Percentiles rank a stretch among this genome's conserved stretches.
Evolutionary conservation across 176 grass and related monocot species (phyloP).

Genomic region (Tillandsia leiboldiana): DNA sequence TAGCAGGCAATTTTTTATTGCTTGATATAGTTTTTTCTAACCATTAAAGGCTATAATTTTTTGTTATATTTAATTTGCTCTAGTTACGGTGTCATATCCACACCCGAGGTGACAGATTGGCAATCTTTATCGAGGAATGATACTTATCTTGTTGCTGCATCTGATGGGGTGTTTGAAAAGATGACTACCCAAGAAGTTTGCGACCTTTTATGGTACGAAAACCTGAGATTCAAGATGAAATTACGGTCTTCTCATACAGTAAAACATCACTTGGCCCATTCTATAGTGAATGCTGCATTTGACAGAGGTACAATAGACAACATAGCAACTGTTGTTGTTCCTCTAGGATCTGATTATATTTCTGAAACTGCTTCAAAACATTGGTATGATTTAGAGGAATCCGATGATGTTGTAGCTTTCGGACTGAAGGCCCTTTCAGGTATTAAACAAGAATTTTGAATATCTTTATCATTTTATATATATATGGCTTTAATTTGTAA

Average conservation of each 20-base stretch:
- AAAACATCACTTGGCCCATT: conserved; percentile 57
- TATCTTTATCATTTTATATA: conserved; percentile 13
- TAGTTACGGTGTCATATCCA: conserved; percentile 87
- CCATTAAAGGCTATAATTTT: conserved; percentile 1
- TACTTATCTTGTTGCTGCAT: conserved; percentile 66
- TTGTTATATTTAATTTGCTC: conserved; percentile 22
- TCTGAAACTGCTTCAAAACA: conserved; percentile 29
- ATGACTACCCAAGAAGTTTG: conserved; percentile 84
- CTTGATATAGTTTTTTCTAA: no score
- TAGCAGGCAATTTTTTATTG: no score
- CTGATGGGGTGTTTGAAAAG: conserved; percentile 89
- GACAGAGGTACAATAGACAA: conserved; percentile 86
- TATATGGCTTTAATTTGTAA: neutral
- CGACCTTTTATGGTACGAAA: conserved; percentile 56
- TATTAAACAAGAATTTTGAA: conserved; percentile 23
- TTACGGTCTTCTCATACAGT: conserved; percentile 20
- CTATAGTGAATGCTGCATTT: conserved; percentile 58
- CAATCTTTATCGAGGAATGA: conserved; percentile 63
- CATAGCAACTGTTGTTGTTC: conserved; percentile 85
- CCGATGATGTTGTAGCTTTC: conserved; percentile 22
- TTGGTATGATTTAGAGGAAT: conserved; percentile 35
- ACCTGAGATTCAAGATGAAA: conserved; percentile 29
- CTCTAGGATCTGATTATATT: conserved; percentile 36
- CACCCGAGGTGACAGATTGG: conserved; percentile 83
- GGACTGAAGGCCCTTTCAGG: conserved; percentile 24